Percentiles rank a stretch among this genome's conserved stretches.
phyloP scores from a whole-genome alignment of 208 protist species.

The Naegleria lovaniensis region DNA sequence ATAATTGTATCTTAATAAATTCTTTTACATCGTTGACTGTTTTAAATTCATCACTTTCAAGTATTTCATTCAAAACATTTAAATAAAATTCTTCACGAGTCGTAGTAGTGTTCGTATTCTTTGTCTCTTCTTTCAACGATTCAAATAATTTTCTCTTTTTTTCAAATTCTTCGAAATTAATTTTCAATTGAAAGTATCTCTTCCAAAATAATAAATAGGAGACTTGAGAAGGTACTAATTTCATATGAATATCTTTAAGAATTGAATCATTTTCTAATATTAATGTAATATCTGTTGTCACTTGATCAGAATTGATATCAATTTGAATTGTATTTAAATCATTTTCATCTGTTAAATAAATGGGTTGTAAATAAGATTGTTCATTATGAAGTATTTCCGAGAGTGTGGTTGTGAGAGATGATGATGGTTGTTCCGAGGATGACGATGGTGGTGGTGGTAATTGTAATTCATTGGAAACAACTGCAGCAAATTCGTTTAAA shows the following conservation, averaged over 20 bases:
- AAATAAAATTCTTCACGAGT: neutral
- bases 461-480: neutral
- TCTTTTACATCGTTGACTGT: neutral
- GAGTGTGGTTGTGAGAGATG: neutral
- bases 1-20: neutral
- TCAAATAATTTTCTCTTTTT: slow-evolving; percentile 4
- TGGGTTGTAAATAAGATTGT: neutral
- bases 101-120: neutral
- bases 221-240: neutral
- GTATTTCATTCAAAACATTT: neutral
- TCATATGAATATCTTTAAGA: neutral
- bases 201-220: neutral
- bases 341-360: neutral
- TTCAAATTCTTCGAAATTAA: neutral
- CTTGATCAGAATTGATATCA: neutral
- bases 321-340: neutral
- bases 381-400: neutral
- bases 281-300: neutral
- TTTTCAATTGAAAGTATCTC: neutral
- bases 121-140: neutral
- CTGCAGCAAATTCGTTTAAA: neutral
- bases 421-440: neutral
- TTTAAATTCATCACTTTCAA: neutral
- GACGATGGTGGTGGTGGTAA: no score
- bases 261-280: neutral